Evolutionary conservation across 2,329 filamentous ascomycete genomes (phyloP), one percentile per base, ranked within the genome.

Genomic region (Cladosporium sphaerospermum): DNA sequence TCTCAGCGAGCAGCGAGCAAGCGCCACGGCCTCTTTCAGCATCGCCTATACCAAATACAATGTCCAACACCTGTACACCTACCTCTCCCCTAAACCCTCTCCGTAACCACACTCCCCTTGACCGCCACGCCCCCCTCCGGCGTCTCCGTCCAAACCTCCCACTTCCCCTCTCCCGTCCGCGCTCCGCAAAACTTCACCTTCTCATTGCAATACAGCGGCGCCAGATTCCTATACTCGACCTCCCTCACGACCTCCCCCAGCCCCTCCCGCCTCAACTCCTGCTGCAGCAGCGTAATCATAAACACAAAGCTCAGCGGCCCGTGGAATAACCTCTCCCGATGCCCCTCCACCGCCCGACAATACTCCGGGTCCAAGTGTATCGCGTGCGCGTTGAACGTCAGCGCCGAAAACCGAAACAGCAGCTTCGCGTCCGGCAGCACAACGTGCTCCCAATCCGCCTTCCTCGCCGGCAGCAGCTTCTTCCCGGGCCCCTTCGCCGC

Each of bases 331-430:
- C 89, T 75, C 56, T 84, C 80, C 4, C 78, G 78, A 67, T 95
- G 84, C 9, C 87, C 87, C 69, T 97, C 93, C 10, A 84, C 74
- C 10, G 80, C 73, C 37, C 78, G 78, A 48, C 83, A 84, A 70
- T 89, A 95, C 41, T 77, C 65, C 1, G 78, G 79, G 68, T 96
- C 88, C 18, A 95, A 77, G 71, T 99, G 93, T 61, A 99, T 96
- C 13, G 80, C 77, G 70, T 99, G 93, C 1, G 89, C 89, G 69
- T 99, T 99, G 75, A 89, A 91, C 2, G 88, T 92, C 33, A 99
- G 80, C 0, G 90, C 90, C 16, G 87, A 93, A 75, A 92, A 97
- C 54, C 91, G 83, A 73, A 95, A 96, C 51, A 99, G 82, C 4
- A 96, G 79, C 4, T 79, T 75, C 2, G 80, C 75, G 2, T 84